A percentile compares a stretch with the other conserved stretches of the same genome.
These are phyloP conservation scores for Tricholoma saponaceum DNA, from an alignment of 768 basidiomycete species.

Conservation along the genomic window DNA sequence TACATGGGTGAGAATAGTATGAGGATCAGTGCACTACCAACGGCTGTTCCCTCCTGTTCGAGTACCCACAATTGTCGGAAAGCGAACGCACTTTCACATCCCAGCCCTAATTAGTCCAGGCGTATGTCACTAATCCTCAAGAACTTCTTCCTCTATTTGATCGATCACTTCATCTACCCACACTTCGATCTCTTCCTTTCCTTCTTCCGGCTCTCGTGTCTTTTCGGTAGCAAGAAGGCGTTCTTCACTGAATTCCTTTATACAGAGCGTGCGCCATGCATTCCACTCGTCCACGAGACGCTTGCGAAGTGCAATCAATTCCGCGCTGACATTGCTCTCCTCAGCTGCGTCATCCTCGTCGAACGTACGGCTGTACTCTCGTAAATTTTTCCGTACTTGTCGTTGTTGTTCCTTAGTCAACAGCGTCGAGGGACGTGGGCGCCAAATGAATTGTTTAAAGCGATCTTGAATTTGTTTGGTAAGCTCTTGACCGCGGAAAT, in stretches of 20 bases:
- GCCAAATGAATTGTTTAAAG: constrained; percentile 99
- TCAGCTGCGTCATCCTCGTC: constrained; percentile 97
- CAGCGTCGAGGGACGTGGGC: constrained; percentile 88
- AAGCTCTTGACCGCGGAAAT: constrained; percentile 97
- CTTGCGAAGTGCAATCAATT: constrained; percentile 85
- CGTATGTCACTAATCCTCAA: constrained; percentile 36
- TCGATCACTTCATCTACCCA: constrained; percentile 93
- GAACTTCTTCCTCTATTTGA: constrained; percentile 80
- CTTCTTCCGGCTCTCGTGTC: constrained; percentile 31
- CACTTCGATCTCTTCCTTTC: constrained; percentile 88
- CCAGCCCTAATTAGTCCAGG: constrained; percentile 12
- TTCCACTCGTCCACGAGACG: constrained; percentile 98
- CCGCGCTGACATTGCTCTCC: constrained; percentile 91
- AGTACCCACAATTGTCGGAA: constrained; percentile 13
- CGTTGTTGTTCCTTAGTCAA: constrained; percentile 86
- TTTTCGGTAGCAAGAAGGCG: constrained; percentile 10
- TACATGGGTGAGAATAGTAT: constrained; percentile 2
- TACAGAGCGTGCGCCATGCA: constrained; percentile 82
- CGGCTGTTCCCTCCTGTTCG: constrained; percentile 7
- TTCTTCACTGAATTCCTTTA: constrained; percentile 10
- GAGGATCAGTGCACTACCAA: too few species aligned
- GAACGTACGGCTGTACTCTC: constrained; percentile 87
- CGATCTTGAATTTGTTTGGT: constrained; percentile 84
- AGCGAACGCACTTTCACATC: constrained; percentile 10
- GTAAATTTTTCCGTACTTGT: constrained; percentile 80